Conservation (phyloP, 495 filamentous ascomycete species). For the Friedmanniomyces simplex region DNA sequence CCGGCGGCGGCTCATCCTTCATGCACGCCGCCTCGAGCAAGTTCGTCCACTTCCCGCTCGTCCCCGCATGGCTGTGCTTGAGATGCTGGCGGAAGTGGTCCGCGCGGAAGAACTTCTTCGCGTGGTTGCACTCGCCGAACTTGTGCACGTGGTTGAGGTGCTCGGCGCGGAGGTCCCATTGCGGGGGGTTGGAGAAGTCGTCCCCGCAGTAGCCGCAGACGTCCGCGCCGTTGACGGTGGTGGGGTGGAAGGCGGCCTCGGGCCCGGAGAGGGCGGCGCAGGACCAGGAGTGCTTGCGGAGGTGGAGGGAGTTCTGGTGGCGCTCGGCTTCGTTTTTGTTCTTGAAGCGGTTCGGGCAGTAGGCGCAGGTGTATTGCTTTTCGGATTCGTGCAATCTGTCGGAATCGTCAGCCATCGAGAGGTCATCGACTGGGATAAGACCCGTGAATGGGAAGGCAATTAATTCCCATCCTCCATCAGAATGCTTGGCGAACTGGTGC, state of each 20-base stretch:
- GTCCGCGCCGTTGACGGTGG: constrained; percentile 50
- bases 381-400: constrained; percentile 72
- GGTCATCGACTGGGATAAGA: background rate
- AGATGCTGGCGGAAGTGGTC: constrained; percentile 98
- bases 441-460: background rate
- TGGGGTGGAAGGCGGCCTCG: constrained; percentile 73
- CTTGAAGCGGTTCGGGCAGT: constrained; percentile 93
- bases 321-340: constrained; percentile 99
- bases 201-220: constrained; percentile 94
- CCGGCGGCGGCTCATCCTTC: constrained; percentile 66
- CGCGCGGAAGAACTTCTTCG: constrained; percentile 95
- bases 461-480: background rate
- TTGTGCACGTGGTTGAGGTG: constrained; percentile 90
- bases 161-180: constrained; percentile 77
- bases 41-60: constrained; percentile 98
- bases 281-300: constrained; percentile 94
- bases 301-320: constrained; percentile 92
- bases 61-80: constrained; percentile 94
- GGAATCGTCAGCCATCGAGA: background rate
- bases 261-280: constrained; percentile 70
- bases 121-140: constrained; percentile 94
- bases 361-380: constrained; percentile 90
- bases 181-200: constrained; percentile 68
- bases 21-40: constrained; percentile 94
- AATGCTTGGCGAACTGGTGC: background rate